Conservation (phyloP, 2,329 filamentous ascomycete genomes). For the Colletotrichum sidae region DNA sequence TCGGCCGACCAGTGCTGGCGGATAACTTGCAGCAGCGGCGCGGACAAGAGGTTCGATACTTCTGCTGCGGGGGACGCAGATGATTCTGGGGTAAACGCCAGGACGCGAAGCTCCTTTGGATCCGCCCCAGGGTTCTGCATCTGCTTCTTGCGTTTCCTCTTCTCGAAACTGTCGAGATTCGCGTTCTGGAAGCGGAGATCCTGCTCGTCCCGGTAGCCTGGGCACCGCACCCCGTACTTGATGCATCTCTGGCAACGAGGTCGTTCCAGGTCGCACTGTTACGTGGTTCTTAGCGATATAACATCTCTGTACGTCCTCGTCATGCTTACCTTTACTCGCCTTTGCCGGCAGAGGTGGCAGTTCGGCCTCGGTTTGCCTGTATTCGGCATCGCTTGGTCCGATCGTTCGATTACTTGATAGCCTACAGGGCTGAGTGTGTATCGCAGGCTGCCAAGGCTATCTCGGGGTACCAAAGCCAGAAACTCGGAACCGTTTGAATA, state of each 20-base stretch:
- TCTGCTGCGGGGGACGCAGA: conserved; percentile 9
- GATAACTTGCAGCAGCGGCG: conserved; percentile 35
- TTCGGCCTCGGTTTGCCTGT: conserved; percentile 54
- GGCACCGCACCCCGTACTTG: conserved; percentile 54
- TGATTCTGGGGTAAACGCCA: conserved; percentile 11
- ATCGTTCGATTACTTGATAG: accelerated
- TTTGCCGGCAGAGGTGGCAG: conserved; percentile 53
- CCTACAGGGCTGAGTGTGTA: not conserved
- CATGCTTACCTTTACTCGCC: conserved; percentile 53
- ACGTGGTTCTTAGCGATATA: conserved; percentile 20
- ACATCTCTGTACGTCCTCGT: not conserved
- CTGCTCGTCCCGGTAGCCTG: conserved; percentile 53
- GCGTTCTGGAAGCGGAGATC: conserved; percentile 54
- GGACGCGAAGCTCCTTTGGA: not conserved
- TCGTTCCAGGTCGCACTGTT: conserved; percentile 53
- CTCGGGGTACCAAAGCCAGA: not conserved
- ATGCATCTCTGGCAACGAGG: conserved; percentile 53
- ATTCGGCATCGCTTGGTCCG: conserved; percentile 49
- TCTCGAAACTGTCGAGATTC: conserved; percentile 40
- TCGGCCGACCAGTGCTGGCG: conserved; percentile 52
- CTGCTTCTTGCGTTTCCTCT: conserved; percentile 48
- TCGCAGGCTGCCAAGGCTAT: not conserved
- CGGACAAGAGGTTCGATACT: not conserved
- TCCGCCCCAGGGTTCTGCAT: not conserved
- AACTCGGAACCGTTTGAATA: not conserved